Evolutionary conservation across 257 asterid species (phyloP), one percentile per base, ranked within the genome.

Genomic region (Solanum medicagineum): DNA sequence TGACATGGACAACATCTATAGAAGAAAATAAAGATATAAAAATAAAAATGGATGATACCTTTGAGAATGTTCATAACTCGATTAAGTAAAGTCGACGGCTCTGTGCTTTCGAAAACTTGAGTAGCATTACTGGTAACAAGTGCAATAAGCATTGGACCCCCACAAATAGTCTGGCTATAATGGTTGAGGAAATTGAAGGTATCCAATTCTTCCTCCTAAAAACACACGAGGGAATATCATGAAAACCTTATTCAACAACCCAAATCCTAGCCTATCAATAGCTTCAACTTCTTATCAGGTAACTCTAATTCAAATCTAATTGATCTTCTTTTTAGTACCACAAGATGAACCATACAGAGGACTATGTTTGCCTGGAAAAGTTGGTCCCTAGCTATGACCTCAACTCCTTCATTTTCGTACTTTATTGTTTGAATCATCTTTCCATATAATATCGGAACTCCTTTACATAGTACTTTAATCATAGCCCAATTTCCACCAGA

Each of bases 121-220:
- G 97, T 97, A 86, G 97, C 98, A 45, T 92, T 94, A 66, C 98
- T 97, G 26, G 98, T 96, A 85, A 94, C 96, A 84, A 94, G 88
- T 8, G 96, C 96, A 87, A 93, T 92, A 79, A 94, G 97, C 19
- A 92, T 93, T 1, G 97, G 92, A 73, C 95, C 98, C 81, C 98
- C 94, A 19, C 95, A 91, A 83, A 94, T 95, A 20, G 96, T 88
- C 7, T 89, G 89, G 88, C 93, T 90, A 55, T 81, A 87, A 87
- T 92, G 92, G 14, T 85, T 91, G 75, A 94, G 91, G 49, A 90
- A 89, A 60, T 97, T 97, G 83, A 94, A 94, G 80, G 97, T 94
- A 85, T 94, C 98, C 88, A 91, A 85, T 80, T 94, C 96, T 81
- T 94, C 94, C 15, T 95, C 97, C 97, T 95, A 93, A 85, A 94